phyloP scores from a whole-genome alignment of 441 rosid species.

The Rhodomyrtus psidioides region DNA sequence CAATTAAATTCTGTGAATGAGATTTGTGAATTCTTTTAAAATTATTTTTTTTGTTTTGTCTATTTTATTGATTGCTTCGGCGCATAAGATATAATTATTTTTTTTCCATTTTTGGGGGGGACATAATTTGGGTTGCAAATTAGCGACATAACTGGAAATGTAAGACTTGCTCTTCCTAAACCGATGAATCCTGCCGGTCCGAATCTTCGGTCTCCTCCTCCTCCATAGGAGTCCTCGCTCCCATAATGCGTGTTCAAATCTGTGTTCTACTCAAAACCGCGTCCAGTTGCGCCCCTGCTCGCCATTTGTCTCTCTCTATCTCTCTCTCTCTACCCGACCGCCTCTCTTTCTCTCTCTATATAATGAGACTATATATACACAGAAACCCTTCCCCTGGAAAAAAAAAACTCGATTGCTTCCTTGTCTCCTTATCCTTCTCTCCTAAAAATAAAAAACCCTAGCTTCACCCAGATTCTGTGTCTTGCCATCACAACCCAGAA shows the following conservation, averaged over 20 bases:
- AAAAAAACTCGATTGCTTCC: background rate
- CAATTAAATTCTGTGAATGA: no score
- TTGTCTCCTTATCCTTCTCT: background rate
- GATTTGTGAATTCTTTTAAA: no score
- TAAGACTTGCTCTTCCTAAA: no score
- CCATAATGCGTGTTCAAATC: background rate
- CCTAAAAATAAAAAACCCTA: background rate
- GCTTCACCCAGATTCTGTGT: background rate
- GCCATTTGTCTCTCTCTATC: background rate
- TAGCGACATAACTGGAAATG: no score
- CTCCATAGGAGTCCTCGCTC: background rate
- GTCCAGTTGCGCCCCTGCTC: background rate
- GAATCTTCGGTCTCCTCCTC: background rate
- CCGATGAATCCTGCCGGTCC: background rate
- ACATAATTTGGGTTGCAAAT: no score
- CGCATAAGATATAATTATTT: no score
- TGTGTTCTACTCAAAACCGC: background rate
- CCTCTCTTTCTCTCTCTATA: background rate
- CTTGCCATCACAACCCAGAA: background rate
- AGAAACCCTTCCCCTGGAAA: rapidly evolving
- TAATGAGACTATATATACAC: no score
- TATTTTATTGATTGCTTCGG: no score
- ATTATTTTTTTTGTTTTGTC: no score
- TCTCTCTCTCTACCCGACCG: background rate
- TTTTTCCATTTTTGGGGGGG: no score